Conservation (phyloP, 768 basidiomycete species). For the Amanita brunnescens region DNA sequence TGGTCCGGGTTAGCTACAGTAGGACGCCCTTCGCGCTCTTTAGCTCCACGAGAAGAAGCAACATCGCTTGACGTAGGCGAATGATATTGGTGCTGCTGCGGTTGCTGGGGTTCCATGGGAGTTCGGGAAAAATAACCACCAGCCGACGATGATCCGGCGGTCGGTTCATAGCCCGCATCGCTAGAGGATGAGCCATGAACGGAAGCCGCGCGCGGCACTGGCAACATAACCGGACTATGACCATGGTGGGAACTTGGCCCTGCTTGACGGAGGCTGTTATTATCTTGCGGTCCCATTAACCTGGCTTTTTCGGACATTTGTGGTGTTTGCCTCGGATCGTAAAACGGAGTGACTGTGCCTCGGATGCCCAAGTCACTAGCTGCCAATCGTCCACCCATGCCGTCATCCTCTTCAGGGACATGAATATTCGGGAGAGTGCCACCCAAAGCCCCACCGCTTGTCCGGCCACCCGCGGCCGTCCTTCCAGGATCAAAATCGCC, state of each 20-base stretch:
- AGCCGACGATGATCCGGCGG: conserved; percentile 4
- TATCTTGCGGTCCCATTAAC: not conserved
- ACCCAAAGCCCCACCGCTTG: conserved; percentile 7
- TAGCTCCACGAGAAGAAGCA: conserved; percentile 2
- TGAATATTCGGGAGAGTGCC: conserved; percentile 12
- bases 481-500: conserved; percentile 34
- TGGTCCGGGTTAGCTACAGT: conserved; percentile 1
- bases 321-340: conserved; percentile 6
- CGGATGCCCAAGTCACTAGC: conserved; percentile 19
- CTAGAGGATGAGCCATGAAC: not conserved
- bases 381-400: conserved; percentile 25
- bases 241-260: not conserved
- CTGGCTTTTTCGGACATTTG: conserved; percentile 7
- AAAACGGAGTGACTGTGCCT: conserved; percentile 27
- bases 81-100: not conserved
- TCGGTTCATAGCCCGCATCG: conserved; percentile 1
- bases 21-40: not conserved
- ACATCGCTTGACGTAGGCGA: not conserved
- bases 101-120: conserved; percentile 1
- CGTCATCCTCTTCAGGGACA: conserved; percentile 22
- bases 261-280: not conserved
- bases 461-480: conserved; percentile 8
- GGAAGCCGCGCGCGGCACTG: not conserved
- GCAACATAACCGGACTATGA: not conserved
- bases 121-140: conserved; percentile 1